Base-by-base conservation (phyloP, 805 yeast genomes). In the Wickerhamomyces subpelliculosus region DNA sequence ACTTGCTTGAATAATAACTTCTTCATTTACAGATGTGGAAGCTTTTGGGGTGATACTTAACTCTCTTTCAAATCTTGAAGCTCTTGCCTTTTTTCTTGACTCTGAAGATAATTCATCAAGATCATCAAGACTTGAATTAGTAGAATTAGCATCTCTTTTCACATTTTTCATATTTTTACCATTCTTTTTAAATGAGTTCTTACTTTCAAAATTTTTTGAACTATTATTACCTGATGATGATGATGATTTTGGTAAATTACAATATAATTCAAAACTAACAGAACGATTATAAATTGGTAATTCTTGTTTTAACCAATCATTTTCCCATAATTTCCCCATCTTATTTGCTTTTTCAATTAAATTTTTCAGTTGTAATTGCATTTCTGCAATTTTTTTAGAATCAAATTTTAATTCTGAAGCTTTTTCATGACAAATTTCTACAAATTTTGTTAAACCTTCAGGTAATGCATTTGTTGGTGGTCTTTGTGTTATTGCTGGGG, bases 1-100 rank as follows among this genome's bases (percentile, higher is more conserved):
- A 36, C 58, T 55, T 39, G 61, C 63, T 35, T 47, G 55, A 29
- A 47, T 50, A 35, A 51, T 58, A 16, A 57, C 58, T 55, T 48
- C 58, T 46, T 17, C 50, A 40, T 40, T 55, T 42, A 12, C 49
- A 34, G 54, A 47, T 28, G 53, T 56, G 8, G 45, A 51, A 13
- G 43, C 44, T 12, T 49, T 40, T 26, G 42, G 44, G 11, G 33
- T 34, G 19, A 22, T 36, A 20, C 34, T 41, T 22, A 44, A 22
- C 36, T 46, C 58, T 28, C 42, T 48, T 26, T 59, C 60, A 44
- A 65, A 65, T 41, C 65, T 54, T 38, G 60, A 60, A 9, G 65
- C 61, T 28, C 70, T 57, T 29, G 49, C 53, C 27, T 44, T 56
- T 39, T 61, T 57, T 43, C 59, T 57, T 9, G 48, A 54, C 5